These are phyloP conservation scores for Ceratobasidium theobromae DNA, from an alignment of 1,284 basidiomycete genomes.

Conservation along the genomic window DNA sequence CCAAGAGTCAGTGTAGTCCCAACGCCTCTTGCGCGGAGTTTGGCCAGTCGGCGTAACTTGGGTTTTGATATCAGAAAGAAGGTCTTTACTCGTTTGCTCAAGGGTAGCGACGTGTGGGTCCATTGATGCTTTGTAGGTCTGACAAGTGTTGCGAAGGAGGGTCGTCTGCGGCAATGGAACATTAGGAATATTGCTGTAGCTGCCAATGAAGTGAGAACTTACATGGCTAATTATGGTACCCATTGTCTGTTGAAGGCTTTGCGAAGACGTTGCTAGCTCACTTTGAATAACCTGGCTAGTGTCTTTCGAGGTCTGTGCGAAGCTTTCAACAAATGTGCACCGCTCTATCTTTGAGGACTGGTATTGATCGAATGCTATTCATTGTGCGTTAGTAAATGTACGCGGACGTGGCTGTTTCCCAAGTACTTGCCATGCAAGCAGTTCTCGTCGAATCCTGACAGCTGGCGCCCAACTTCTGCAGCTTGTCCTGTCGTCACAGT, in stretches of 20 bases:
- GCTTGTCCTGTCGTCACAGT: constrained; percentile 57
- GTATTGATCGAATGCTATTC: constrained; percentile 60
- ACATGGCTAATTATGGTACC: constrained; percentile 55
- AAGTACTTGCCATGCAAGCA: constrained; percentile 51
- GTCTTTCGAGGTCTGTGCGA: constrained; percentile 45
- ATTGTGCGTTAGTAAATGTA: neutral
- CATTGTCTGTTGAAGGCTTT: constrained; percentile 52
- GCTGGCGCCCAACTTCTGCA: constrained; percentile 54
- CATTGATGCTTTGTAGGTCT: constrained; percentile 10
- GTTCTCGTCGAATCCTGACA: constrained; percentile 49
- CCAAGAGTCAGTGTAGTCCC: constrained; percentile 69
- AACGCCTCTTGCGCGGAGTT: constrained; percentile 70
- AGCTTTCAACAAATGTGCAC: neutral
- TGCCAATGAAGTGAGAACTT: constrained; percentile 35
- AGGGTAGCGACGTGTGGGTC: constrained; percentile 50
- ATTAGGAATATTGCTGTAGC: neutral
- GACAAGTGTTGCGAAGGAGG: constrained; percentile 22
- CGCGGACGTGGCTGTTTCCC: neutral
- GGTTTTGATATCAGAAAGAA: constrained; percentile 60
- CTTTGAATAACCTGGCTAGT: constrained; percentile 43
- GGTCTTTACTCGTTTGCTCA: constrained; percentile 51
- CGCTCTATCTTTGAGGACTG: constrained; percentile 65
- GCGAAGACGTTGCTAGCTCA: constrained; percentile 48
- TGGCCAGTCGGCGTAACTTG: constrained; percentile 65
- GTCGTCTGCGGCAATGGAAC: neutral